Conservation (phyloP, 2,329 filamentous ascomycete genomes). For the Penicillium fuscoglaucum region DNA sequence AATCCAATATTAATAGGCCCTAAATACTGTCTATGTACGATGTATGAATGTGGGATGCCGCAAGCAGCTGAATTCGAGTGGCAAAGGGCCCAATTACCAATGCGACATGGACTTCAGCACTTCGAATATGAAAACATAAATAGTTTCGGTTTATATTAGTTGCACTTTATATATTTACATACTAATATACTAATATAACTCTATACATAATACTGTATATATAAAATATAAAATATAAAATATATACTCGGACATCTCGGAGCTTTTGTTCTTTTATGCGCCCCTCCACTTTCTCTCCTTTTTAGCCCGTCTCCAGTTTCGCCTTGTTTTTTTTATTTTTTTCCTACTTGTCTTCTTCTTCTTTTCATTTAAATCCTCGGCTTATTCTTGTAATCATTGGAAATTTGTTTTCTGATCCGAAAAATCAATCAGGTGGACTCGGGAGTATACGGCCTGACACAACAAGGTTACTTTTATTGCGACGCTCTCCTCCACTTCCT, state of each 20-base stretch:
- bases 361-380: not conserved
- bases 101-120: not conserved
- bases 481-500: constrained; percentile 16
- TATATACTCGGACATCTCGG: constrained; percentile 5
- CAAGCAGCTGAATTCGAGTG: constrained; percentile 18
- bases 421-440: constrained; percentile 5
- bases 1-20: not conserved
- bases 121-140: not conserved
- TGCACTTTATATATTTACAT: not conserved
- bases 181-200: not conserved
- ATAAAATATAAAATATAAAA: not conserved
- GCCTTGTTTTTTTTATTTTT: not conserved
- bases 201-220: not conserved
- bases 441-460: constrained; percentile 7
- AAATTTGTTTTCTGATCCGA: not conserved
- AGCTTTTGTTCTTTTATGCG: constrained; percentile 4
- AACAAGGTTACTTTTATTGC: constrained; percentile 22
- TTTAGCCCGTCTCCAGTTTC: constrained; percentile 2
- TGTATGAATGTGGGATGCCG: not conserved
- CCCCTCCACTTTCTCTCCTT: constrained; percentile 13
- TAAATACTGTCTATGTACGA: not conserved
- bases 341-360: constrained; percentile 7
- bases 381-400: not conserved
- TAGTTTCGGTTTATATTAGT: not conserved
- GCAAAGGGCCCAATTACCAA: constrained; percentile 16